Evolutionary conservation across 2,329 filamentous ascomycete species (phyloP).

Genomic region (Didymella pomorum): DNA sequence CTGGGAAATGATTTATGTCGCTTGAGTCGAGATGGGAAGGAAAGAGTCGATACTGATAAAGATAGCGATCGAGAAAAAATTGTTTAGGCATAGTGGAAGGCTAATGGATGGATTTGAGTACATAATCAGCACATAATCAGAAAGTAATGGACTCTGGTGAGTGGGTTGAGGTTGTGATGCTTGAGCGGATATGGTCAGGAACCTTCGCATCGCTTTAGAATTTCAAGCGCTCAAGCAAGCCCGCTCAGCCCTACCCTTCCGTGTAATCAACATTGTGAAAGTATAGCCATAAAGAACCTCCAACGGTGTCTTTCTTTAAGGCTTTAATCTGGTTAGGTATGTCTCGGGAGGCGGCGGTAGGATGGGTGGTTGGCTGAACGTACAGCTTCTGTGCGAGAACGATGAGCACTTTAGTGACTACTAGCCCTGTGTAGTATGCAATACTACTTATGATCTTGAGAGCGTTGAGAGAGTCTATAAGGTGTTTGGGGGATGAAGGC

Average conservation of each 20-base stretch:
- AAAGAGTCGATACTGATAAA: not conserved
- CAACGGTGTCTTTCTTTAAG: not conserved
- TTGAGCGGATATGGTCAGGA: not conserved
- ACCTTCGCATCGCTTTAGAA: not conserved
- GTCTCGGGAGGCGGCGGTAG: not conserved
- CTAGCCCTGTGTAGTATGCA: not conserved
- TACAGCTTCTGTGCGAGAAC: not conserved
- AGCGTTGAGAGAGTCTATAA: not conserved
- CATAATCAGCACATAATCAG: not conserved
- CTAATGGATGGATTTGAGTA: not conserved
- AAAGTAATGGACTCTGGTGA: not conserved
- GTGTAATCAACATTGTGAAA: not conserved
- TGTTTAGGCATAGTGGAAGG: not conserved
- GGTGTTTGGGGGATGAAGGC: not conserved
- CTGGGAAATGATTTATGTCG: not conserved
- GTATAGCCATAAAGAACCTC: not conserved
- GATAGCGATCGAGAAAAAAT: not conserved
- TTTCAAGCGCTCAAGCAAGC: not conserved
- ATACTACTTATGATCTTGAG: not conserved
- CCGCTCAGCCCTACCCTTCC: not conserved
- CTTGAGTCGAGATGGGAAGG: not conserved
- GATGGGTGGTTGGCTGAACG: not conserved
- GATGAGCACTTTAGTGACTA: too few species aligned
- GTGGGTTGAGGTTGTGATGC: not conserved
- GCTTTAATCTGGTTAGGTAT: not conserved